These are phyloP conservation scores for Beauveria australis DNA, from an alignment of 2,329 filamentous ascomycete species.

Conservation along the genomic window DNA sequence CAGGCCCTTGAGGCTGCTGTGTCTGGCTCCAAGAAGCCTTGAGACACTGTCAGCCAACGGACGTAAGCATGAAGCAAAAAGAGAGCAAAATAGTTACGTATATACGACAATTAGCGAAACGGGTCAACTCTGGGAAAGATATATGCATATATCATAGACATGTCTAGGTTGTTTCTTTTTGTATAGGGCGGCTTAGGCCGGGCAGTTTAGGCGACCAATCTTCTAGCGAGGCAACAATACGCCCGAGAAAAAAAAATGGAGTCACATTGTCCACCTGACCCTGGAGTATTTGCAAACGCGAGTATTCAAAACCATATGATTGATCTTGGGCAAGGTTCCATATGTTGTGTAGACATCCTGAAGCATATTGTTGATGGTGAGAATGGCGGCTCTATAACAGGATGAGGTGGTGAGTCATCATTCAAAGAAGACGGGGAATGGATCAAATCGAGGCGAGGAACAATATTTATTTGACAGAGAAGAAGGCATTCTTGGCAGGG, in stretches of 20 bases:
- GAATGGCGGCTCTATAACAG: too few species aligned
- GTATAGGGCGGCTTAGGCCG: background rate
- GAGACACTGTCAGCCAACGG: background rate
- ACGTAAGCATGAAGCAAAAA: background rate
- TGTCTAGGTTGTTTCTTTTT: background rate
- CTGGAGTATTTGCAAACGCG: too few species aligned
- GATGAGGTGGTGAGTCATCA: too few species aligned
- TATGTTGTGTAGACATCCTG: too few species aligned
- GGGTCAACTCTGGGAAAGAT: background rate
- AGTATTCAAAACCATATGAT: too few species aligned
- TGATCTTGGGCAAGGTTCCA: too few species aligned
- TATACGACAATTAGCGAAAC: background rate
- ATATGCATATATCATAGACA: background rate
- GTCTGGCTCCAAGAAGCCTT: conserved; percentile 12
- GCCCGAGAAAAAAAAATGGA: background rate
- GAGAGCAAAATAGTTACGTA: background rate
- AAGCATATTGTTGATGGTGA: too few species aligned
- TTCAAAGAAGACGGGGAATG: too few species aligned
- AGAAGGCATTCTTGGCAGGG: too few species aligned
- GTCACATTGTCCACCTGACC: background rate
- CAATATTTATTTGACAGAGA: too few species aligned
- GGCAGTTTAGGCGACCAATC: background rate
- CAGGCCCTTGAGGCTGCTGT: conserved; percentile 76
- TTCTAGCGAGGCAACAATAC: background rate
- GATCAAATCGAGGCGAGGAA: too few species aligned